phyloP scores from a whole-genome alignment of 257 asterid species.

The Forsythia viridissima region DNA sequence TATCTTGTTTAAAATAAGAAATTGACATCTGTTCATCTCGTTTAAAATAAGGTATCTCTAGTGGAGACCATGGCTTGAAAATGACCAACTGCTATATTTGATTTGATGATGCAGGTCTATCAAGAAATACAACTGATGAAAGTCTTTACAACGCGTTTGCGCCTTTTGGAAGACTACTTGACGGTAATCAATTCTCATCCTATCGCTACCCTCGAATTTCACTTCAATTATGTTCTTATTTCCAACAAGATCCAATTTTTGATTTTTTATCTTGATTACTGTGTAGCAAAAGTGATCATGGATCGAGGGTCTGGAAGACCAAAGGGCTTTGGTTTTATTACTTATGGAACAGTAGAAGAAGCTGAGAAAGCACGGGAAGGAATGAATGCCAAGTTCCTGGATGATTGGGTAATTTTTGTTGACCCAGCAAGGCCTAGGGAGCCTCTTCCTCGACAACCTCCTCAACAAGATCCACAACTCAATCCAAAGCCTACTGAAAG shows the following conservation, averaged over 20 bases:
- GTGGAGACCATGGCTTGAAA: constrained; percentile 6
- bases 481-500: constrained; percentile 28
- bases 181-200: constrained; percentile 43
- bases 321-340: constrained; percentile 87
- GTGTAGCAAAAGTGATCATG: constrained; percentile 73
- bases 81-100: constrained; percentile 7
- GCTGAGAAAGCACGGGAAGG: constrained; percentile 92
- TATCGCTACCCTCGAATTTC: neutral
- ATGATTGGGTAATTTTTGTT: constrained; percentile 95
- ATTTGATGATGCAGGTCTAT: constrained; percentile 60
- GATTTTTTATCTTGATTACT: constrained; percentile 6
- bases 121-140: constrained; percentile 77
- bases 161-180: constrained; percentile 72
- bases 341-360: constrained; percentile 74
- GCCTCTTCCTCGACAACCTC: constrained; percentile 54
- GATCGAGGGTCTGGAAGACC: constrained; percentile 88
- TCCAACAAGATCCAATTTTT: neutral
- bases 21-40: neutral
- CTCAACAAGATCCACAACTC: constrained; percentile 40
- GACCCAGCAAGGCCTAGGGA: constrained; percentile 92
- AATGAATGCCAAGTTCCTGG: constrained; percentile 84
- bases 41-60: neutral
- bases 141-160: constrained; percentile 69
- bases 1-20: neutral
- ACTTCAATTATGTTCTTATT: neutral